Evolutionary conservation across 2,329 filamentous ascomycete species (phyloP), one percentile per base, ranked within the genome.

Genomic region (Penicillium sp.): DNA sequence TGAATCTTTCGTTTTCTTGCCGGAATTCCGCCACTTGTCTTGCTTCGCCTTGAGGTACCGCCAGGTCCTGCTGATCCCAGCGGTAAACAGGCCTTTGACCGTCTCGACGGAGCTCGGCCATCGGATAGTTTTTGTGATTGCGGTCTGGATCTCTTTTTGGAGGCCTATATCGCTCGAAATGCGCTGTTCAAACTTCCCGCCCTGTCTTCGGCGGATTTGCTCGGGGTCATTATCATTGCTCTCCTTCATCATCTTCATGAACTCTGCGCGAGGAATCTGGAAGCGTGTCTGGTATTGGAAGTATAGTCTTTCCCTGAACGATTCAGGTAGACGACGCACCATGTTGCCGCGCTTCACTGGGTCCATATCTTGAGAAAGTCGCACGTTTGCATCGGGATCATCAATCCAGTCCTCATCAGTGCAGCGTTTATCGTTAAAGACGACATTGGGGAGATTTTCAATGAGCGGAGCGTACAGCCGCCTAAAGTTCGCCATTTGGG

Each of bases 231-330:
- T 86, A 59, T 95, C 90, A 60, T 85, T 86, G 47, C 85, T 87
- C n/a, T 88, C 86, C 62, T 91, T 85, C 77, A 97, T 89, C 88
- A 98, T 93, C 71, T 87, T 85, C 71, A 91, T 83, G 76, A 97
- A 99, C 59, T 97, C 92, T 5, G 86, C 85, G 17, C 88, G 88
- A 0, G 94, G 92, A 48, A 99, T 95, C 60, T 86, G 85, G 71
- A 93, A 96, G 72, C 96, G 94, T 74, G 90, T 89, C 76, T 97
- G 93, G 76, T 97, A 99, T 71, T 93, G 89, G 77, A 97, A 97
- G 80, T 99, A 99, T 0, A 99, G 82, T 62, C 92, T 93, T 58
- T 91, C 87, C 44, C 95, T 88, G 84, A 99, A 98, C 6, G 88
- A 85, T 70, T 90, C 90, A 4, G 95, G 95, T 11, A 99, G 82